These are phyloP conservation scores for Penicillium olsonii DNA, from an alignment of 2,329 filamentous ascomycete genomes.

Conservation along the genomic window DNA sequence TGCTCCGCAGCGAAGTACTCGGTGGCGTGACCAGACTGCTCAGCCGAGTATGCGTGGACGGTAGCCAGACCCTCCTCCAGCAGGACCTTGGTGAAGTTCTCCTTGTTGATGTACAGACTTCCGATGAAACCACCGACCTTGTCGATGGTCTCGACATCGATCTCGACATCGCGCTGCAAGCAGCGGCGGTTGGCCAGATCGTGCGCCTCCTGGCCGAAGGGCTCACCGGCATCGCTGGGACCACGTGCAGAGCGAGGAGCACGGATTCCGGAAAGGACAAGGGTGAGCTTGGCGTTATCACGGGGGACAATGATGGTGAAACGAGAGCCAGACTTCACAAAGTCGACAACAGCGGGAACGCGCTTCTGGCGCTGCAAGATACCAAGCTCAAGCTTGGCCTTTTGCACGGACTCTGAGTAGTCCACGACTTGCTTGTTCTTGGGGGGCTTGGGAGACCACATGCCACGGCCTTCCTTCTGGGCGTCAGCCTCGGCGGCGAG, in stretches of 20 bases:
- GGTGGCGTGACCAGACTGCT: slow-evolving; percentile 85
- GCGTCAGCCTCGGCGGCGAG: slow-evolving; percentile 57
- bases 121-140: slow-evolving; percentile 98
- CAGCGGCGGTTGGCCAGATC: slow-evolving; percentile 86
- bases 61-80: slow-evolving; percentile 92
- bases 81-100: slow-evolving; percentile 91
- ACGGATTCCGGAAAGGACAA: slow-evolving; percentile 90
- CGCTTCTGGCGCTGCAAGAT: slow-evolving; percentile 88
- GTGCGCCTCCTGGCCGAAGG: slow-evolving; percentile 91
- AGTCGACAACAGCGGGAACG: slow-evolving; percentile 91
- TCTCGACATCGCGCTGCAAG: slow-evolving; percentile 93
- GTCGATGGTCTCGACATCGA: slow-evolving; percentile 92
- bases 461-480: slow-evolving; percentile 85
- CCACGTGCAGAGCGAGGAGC: slow-evolving; percentile 84
- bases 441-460: slow-evolving; percentile 89
- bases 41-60: slow-evolving; percentile 92
- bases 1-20: slow-evolving; percentile 87
- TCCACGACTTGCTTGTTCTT: slow-evolving; percentile 82
- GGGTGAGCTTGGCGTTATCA: slow-evolving; percentile 90
- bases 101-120: slow-evolving; percentile 86
- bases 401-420: slow-evolving; percentile 88
- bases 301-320: slow-evolving; percentile 91
- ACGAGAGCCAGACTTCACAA: slow-evolving; percentile 93
- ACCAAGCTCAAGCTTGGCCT: slow-evolving; percentile 90
- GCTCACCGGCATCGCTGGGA: slow-evolving; percentile 78